A percentile compares a stretch with the other conserved stretches of the same genome.
Evolutionary conservation across 768 basidiomycete genomes (phyloP).

Genomic region (Pleurotus platypus): DNA sequence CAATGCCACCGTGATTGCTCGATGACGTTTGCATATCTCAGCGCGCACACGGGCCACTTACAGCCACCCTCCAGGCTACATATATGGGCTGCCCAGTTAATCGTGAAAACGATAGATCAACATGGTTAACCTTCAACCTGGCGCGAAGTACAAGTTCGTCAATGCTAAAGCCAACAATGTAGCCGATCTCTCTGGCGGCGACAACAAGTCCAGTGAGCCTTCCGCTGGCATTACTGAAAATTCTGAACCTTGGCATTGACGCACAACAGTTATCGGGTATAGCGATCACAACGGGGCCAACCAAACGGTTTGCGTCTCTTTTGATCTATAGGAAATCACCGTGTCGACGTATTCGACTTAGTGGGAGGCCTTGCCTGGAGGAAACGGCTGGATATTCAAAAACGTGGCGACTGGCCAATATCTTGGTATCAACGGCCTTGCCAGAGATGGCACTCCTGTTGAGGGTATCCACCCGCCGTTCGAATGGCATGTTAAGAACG

Average conservation of each 20-base stretch:
- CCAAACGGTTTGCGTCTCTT: slow-evolving; percentile 31
- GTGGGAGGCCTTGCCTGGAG: slow-evolving; percentile 46
- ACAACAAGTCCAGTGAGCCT: slow-evolving; percentile 41
- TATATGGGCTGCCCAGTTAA: no score
- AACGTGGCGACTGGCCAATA: slow-evolving; percentile 36
- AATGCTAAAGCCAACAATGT: slow-evolving; percentile 52
- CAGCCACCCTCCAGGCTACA: no score
- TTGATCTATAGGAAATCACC: background rate
- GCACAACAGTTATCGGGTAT: slow-evolving; percentile 45
- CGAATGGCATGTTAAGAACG: slow-evolving; percentile 50
- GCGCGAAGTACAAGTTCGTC: slow-evolving; percentile 38
- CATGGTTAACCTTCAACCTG: slow-evolving; percentile 23
- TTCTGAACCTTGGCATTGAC: background rate
- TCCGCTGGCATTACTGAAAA: background rate
- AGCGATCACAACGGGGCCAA: slow-evolving; percentile 38
- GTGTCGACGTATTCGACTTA: slow-evolving; percentile 15
- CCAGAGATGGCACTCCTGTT: slow-evolving; percentile 36
- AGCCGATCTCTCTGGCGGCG: slow-evolving; percentile 52
- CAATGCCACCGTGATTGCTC: no score
- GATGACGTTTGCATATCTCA: no score
- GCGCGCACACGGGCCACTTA: no score
- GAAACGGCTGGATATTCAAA: slow-evolving; percentile 37
- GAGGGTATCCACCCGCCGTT: slow-evolving; percentile 31
- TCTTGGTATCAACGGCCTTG: slow-evolving; percentile 34
- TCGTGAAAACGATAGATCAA: background rate